Evolutionary conservation across 805 yeast species (phyloP).

Genomic region (Priceomyces fermenticarens): DNA sequence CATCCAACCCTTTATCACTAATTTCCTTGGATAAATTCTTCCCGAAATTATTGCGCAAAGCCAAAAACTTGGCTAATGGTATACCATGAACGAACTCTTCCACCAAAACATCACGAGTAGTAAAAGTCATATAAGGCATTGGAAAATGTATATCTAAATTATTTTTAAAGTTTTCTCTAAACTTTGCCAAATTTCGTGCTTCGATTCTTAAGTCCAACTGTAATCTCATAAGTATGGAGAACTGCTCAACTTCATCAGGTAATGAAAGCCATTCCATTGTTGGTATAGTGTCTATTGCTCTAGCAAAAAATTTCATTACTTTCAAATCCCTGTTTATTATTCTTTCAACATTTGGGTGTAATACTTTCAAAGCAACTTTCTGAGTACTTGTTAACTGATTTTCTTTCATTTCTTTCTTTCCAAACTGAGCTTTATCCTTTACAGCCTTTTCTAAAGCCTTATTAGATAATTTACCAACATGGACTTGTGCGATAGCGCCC

Average conservation of each 20-base stretch:
- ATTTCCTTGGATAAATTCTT: conserved; percentile 59
- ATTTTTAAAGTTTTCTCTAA: conserved; percentile 63
- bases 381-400: conserved; percentile 38
- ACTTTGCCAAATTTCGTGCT: conserved; percentile 71
- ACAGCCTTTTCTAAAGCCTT: conserved; percentile 38
- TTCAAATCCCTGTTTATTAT: conserved; percentile 75
- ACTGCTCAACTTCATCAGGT: conserved; percentile 92
- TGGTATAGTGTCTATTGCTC: conserved; percentile 66
- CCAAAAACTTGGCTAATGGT: conserved; percentile 70
- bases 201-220: conserved; percentile 91
- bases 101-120: conserved; percentile 71
- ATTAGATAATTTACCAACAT: conserved; percentile 62
- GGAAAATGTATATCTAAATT: conserved; percentile 74
- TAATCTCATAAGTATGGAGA: conserved; percentile 76
- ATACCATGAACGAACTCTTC: conserved; percentile 85
- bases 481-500: conserved; percentile 99
- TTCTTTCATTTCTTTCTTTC: conserved; percentile 13
- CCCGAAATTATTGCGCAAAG: conserved; percentile 44
- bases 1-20: conserved; percentile 82
- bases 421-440: conserved; percentile 18
- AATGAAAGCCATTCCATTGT: conserved; percentile 97
- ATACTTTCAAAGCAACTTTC: conserved; percentile 84
- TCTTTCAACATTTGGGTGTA: conserved; percentile 81
- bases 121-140: conserved; percentile 59
- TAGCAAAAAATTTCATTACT: conserved; percentile 82